phyloP scores from a whole-genome alignment of 1,284 basidiomycete species.

The Sporisorium iseilematis-ciliati region DNA sequence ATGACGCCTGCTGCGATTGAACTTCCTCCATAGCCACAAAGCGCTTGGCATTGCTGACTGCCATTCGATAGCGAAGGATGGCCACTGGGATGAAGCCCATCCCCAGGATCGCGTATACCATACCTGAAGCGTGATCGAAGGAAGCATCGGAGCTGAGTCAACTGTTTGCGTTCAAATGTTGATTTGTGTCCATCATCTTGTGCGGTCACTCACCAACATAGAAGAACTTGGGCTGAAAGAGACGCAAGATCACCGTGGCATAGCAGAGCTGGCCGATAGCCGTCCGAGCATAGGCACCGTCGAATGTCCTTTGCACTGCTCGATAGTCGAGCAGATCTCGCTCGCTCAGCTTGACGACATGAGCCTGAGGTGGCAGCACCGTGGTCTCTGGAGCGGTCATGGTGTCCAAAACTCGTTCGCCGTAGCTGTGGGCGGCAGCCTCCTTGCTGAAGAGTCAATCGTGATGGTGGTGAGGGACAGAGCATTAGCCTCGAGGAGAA shows the following conservation, averaged over 20 bases:
- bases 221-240: conserved; percentile 73
- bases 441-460: not conserved
- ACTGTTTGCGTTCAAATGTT: no score
- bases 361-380: conserved; percentile 15
- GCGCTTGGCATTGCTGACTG: conserved; percentile 55
- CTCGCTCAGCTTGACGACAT: conserved; percentile 42
- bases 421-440: not conserved
- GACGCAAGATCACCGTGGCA: conserved; percentile 79
- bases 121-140: not conserved
- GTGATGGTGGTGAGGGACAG: not conserved
- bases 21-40: conserved; percentile 21
- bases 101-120: conserved; percentile 20
- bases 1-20: conserved; percentile 1
- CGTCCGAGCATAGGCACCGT: conserved; percentile 82
- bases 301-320: conserved; percentile 82
- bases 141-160: not conserved
- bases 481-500: not conserved
- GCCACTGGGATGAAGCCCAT: conserved; percentile 71
- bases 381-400: conserved; percentile 17
- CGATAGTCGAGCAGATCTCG: conserved; percentile 75
- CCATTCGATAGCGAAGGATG: conserved; percentile 69
- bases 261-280: conserved; percentile 81
- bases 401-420: not conserved
- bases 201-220: conserved; percentile 30
- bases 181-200: not conserved